Base-by-base conservation (phyloP, 129 eudicot species). In the Flaveria brownii region DNA sequence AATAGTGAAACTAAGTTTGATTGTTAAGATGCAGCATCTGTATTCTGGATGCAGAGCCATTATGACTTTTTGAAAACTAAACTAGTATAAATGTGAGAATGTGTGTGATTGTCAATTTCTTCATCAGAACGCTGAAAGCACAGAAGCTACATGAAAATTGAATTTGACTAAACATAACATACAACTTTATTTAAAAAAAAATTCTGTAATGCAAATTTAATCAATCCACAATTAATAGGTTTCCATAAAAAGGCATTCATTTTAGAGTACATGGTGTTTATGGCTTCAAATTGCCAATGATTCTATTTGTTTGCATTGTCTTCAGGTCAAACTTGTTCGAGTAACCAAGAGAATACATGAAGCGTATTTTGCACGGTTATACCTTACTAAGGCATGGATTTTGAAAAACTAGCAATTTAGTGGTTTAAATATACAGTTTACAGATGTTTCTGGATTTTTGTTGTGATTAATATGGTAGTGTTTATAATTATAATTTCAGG, bases 291-390 rank as follows among this genome's bases (percentile, higher is more conserved):
- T 64, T 42, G 36, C 15, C 2, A 2, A 63, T 45, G 50, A 25
- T 68, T 56, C 33, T 54, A 68, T 61, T 78, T 28, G 23, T 79
- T 72, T 54, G 17, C 23, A 18, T 52, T 73, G 42, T 73, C 13
- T 73, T 64, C 84, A 93, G 98, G 98, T 91, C 71, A 91, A 93
- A 83, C 90, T 93, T 88, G 97, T 93, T 61, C 86, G 98, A 47
- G 88, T 93, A 73, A 93, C 97, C 63, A 88, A 93, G 83, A 91
- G 92, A 78, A 88, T 90, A 66, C 87, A 93, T 2, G 96, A 93
- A 72, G 97, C 97, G 36, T 93, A 91, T 86, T 86, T 85, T 84
- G 96, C 98, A 69, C 89, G 89, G 83, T 50, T 93, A 61, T 85
- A 85, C 77, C 96, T 93, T 54, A 82, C 87, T 42, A 94, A 94